A percentile compares a stretch with the other conserved stretches of the same genome.
phyloP scores from a whole-genome alignment of 163 green algal genomes.

The Scenedesmus sp. region DNA sequence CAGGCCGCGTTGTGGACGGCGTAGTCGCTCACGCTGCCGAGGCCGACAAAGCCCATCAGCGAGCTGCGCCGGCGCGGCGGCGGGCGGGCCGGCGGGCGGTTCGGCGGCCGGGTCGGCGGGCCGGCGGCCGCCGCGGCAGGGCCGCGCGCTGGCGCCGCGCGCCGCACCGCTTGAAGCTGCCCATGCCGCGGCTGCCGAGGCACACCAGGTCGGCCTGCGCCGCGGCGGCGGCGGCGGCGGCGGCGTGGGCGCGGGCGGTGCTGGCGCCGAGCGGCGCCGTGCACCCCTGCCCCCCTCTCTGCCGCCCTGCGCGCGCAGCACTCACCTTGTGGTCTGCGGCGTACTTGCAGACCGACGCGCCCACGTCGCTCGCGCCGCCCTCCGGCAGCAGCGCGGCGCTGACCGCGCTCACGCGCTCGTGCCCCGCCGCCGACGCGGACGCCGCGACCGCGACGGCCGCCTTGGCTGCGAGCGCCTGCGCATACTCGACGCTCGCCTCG shows the following conservation, averaged over 20 bases:
- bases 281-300: too few relatives aligned
- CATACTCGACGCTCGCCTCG: conserved; percentile 16
- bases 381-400: conserved; percentile 33
- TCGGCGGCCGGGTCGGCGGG: background rate
- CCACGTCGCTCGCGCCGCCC: conserved; percentile 45
- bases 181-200: conserved; percentile 43
- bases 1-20: conserved; percentile 32
- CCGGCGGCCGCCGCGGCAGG: too few relatives aligned
- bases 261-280: too few relatives aligned
- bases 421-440: background rate
- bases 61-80: background rate
- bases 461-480: background rate
- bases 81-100: background rate
- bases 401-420: background rate
- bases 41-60: conserved; percentile 40
- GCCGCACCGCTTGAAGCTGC: conserved; percentile 38
- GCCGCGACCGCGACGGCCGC: too few relatives aligned
- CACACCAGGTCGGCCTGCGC: conserved; percentile 33
- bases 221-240: too few relatives aligned
- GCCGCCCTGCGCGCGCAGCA: too few relatives aligned
- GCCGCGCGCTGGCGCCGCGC: background rate
- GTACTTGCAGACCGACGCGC: conserved; percentile 42
- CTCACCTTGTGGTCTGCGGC: conserved; percentile 25
- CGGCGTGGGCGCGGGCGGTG: too few relatives aligned
- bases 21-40: conserved; percentile 48